phyloP scores from a whole-genome alignment of 352 stramenopile genomes.

The Phytophthora pluvialis region DNA sequence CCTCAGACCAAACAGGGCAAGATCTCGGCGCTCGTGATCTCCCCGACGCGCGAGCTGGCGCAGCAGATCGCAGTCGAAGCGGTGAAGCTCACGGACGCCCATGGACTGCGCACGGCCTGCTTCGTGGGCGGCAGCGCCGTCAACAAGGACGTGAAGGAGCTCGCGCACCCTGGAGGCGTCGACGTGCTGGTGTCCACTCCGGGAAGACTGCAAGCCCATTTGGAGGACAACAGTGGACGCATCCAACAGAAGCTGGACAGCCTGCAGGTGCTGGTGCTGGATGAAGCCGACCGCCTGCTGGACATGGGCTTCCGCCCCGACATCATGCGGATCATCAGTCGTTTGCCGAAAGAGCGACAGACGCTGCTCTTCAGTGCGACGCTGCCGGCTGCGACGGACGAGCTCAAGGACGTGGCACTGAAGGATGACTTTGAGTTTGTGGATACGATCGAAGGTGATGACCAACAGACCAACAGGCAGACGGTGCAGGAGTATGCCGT shows the following conservation, averaged over 20 bases:
- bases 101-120: conserved; percentile 67
- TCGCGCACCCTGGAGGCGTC: conserved; percentile 48
- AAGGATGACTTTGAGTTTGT: conserved; percentile 89
- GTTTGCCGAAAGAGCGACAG: conserved; percentile 75
- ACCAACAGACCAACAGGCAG: conserved; percentile 90
- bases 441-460: conserved; percentile 92
- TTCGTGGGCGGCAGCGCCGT: conserved; percentile 92
- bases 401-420: conserved; percentile 90
- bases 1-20: conserved; percentile 69
- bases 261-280: conserved; percentile 80
- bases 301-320: conserved; percentile 96
- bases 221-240: conserved; percentile 92
- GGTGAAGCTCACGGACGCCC: conserved; percentile 86
- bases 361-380: conserved; percentile 97
- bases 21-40: conserved; percentile 94
- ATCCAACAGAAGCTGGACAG: conserved; percentile 76
- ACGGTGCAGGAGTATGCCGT: conserved; percentile 87
- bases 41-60: conserved; percentile 95
- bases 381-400: conserved; percentile 83
- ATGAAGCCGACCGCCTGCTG: conserved; percentile 97
- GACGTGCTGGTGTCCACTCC: conserved; percentile 97
- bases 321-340: conserved; percentile 90
- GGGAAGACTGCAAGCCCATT: conserved; percentile 95
- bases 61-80: conserved; percentile 95
- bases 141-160: conserved; percentile 59